Base-by-base conservation (phyloP, 1,284 basidiomycete genomes). In the Rhodotorula mucilaginosa region DNA sequence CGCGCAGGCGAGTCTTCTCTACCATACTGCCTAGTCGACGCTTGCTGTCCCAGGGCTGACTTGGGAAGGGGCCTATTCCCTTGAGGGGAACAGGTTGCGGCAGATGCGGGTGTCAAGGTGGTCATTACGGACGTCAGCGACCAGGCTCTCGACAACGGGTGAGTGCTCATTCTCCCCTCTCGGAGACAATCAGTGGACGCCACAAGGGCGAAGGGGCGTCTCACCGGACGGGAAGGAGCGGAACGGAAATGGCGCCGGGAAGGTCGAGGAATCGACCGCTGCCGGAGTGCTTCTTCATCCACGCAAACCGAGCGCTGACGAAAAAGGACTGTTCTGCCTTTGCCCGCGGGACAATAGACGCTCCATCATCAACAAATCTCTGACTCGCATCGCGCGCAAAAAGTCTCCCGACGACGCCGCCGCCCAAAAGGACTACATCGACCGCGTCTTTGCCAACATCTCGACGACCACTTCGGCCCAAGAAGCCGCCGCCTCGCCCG, bases 341-440 rank as follows among this genome's bases (percentile, higher is more conserved):
- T 26, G n/a, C 52, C 26, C 21, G 21, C 59, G 1, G 13, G 8
- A 18, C 29, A n/a, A 47, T 48, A 71, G 70, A 39, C 79, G 83
- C 58, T 80, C 78, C 59, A 86, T 86, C 80, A 87, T 87, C 77
- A 77, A 80, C 71, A 86, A 85, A 76, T 86, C 85, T 16, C 80
- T 87, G 31, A 77, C 80, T 2, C 82, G 86, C 48, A 82, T 86
- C 67, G 84, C 83, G 10, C 80, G 80, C 73, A 85, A 86, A 79
- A 83, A 83, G 70, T 80, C 81, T 62, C 84, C 85, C 54, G 80
- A 84, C 64, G 80, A 82, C 61, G 77, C 83, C 13, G 81, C 84
- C 16, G 79, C 79, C 61, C 82, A 82, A 68, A 68, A 78, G 51
- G 58, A 76, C 18, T 80, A 76, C 58, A 79, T 83, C 67, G 80